Conservation (phyloP, 306 rosid species). For the Vachellia pachyceras region DNA sequence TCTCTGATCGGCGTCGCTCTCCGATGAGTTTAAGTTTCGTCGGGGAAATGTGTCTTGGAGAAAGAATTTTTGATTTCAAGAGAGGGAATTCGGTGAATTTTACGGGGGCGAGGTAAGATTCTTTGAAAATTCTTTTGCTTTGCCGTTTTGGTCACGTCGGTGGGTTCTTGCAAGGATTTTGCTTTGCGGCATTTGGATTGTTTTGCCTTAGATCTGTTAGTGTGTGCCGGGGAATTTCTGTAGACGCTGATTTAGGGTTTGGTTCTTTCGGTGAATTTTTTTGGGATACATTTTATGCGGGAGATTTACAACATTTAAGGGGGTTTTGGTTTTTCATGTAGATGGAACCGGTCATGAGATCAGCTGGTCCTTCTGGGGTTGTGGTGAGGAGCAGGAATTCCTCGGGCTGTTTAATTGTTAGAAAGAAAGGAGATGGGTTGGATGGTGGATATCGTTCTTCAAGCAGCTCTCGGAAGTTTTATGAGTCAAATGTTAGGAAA, state of each 20-base stretch:
- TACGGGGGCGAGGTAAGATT: conserved; percentile 62
- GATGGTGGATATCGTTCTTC: conserved; percentile 61
- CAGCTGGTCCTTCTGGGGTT: conserved; percentile 67
- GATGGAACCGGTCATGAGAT: conserved; percentile 82
- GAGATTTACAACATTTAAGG: conserved; percentile 42
- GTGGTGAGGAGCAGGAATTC: conserved; percentile 79
- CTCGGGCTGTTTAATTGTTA: conserved; percentile 81
- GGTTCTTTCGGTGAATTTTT: neutral
- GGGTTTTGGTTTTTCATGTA: conserved; percentile 46
- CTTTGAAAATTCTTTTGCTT: conserved; percentile 29
- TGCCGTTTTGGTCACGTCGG: conserved; percentile 25
- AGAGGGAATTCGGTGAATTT: conserved; percentile 35
- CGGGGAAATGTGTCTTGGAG: conserved; percentile 35
- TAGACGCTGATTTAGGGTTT: conserved; percentile 6
- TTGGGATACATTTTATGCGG: conserved; percentile 31
- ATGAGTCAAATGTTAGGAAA: conserved; percentile 58
- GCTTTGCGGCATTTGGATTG: conserved; percentile 30
- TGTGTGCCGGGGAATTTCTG: conserved; percentile 50
- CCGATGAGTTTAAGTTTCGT: conserved; percentile 41
- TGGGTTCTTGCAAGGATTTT: conserved; percentile 20
- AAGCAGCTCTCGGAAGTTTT: conserved; percentile 49
- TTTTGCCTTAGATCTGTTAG: conserved; percentile 65
- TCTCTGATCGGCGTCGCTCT: conserved; percentile 14
- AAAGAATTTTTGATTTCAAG: conserved; percentile 2
- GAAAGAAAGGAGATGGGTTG: conserved; percentile 67